A percentile compares a stretch with the other conserved stretches of the same genome.
These are phyloP conservation scores for Panicum virgatum DNA, from an alignment of 202 grass and related monocot species.

Conservation along the genomic window DNA sequence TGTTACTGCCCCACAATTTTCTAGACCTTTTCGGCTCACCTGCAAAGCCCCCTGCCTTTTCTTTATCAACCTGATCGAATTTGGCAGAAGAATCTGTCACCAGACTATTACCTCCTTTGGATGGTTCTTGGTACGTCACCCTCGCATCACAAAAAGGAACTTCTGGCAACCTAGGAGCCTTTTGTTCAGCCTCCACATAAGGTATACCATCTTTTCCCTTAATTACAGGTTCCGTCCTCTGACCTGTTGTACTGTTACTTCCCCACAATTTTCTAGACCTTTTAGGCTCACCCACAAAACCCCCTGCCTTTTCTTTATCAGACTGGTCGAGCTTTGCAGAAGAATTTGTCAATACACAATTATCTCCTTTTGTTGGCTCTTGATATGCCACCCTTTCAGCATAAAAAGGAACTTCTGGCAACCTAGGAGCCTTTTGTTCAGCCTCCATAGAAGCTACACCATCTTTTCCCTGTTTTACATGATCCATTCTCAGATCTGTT, in stretches of 20 bases:
- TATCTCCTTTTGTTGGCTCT: conserved; percentile 26
- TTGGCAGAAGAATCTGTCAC: background rate
- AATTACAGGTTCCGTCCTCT: conserved; percentile 36
- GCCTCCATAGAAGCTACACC: conserved; percentile 8
- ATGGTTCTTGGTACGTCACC: conserved; percentile 25
- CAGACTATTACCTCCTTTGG: background rate
- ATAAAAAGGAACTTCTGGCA: conserved; percentile 7
- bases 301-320: conserved; percentile 39
- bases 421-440: conserved; percentile 28
- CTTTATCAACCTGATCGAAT: conserved; percentile 27
- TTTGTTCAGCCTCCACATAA: conserved; percentile 23
- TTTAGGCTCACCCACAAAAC: conserved; percentile 27
- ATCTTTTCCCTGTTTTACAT: conserved; percentile 40
- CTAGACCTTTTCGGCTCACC: conserved; percentile 33
- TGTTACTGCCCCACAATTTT: conserved; percentile 33
- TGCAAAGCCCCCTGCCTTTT: conserved; percentile 27
- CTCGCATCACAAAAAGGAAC: conserved; percentile 32
- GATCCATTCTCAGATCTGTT: conserved; percentile 28
- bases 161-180: conserved; percentile 23
- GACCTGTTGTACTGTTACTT: conserved; percentile 22
- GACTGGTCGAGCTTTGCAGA: background rate
- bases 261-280: conserved; percentile 35
- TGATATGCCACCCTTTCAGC: conserved; percentile 25
- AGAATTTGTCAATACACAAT: background rate
- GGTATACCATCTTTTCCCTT: conserved; percentile 23